Percentiles rank a stretch among this genome's conserved stretches.
Conservation (phyloP, 257 asterid species). For the Scutellaria galericulata region DNA sequence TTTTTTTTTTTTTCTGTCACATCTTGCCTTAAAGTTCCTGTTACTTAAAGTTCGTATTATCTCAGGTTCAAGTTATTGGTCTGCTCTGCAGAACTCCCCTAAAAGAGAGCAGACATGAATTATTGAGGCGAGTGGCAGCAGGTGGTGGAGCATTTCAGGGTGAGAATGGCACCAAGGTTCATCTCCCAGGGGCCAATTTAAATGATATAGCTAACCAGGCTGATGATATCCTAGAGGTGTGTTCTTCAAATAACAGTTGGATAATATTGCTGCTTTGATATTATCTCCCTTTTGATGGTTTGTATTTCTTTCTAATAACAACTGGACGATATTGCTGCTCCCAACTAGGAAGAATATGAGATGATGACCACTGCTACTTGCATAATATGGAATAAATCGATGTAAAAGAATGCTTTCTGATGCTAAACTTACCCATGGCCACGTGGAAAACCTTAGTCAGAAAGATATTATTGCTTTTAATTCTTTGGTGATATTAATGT, state of each 20-base stretch:
- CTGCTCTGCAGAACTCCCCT: constrained; percentile 91
- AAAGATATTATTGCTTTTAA: constrained; percentile 10
- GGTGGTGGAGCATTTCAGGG: constrained; percentile 94
- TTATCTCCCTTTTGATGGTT: constrained; percentile 15
- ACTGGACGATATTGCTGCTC: not conserved
- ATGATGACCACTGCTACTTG: not conserved
- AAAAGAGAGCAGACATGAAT: constrained; percentile 92
- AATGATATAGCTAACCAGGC: constrained; percentile 97
- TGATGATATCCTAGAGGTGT: constrained; percentile 93
- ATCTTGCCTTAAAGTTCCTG: constrained; percentile 32
- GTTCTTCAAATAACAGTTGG: constrained; percentile 27
- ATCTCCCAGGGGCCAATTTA: constrained; percentile 94
- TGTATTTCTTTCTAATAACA: constrained; percentile 14
- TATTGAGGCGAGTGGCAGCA: constrained; percentile 92
- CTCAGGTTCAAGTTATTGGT: constrained; percentile 95
- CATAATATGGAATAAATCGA: not conserved
- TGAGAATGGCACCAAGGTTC: constrained; percentile 84
- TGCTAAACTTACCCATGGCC: constrained; percentile 6
- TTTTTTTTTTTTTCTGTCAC: constrained; percentile 7
- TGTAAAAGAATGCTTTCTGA: constrained; percentile 8
- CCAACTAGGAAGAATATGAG: constrained; percentile 1
- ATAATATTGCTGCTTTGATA: constrained; percentile 24
- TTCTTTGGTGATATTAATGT: not conserved
- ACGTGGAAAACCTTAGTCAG: constrained; percentile 11
- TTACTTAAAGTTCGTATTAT: constrained; percentile 31